Conservation (phyloP, 805 yeast species). For the Nakazawaea siamensis region DNA sequence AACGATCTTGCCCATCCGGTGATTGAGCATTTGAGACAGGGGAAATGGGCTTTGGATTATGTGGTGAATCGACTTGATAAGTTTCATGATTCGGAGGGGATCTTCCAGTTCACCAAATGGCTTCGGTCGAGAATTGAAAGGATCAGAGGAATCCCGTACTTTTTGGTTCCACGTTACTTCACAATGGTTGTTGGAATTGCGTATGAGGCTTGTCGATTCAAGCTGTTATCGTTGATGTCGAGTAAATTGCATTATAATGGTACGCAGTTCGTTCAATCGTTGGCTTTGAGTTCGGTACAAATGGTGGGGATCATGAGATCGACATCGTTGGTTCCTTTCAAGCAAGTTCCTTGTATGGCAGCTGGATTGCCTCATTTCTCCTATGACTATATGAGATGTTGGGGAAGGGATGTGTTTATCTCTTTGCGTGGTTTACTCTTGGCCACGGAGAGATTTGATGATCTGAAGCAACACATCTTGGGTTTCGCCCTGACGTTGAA, state of each 20-base stretch:
- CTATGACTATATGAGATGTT: conserved; percentile 86
- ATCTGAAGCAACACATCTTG: conserved; percentile 73
- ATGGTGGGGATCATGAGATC: conserved; percentile 70
- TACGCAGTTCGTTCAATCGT: conserved; percentile 68
- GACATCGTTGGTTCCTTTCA: conserved; percentile 66
- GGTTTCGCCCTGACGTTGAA: conserved; percentile 87
- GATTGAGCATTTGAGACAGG: conserved; percentile 71
- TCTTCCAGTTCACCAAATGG: conserved; percentile 62
- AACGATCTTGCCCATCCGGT: conserved; percentile 83
- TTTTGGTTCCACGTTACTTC: conserved; percentile 80
- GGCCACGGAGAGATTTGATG: conserved; percentile 69
- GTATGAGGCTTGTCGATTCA: conserved; percentile 70
- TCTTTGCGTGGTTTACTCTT: conserved; percentile 76
- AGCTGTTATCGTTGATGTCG: conserved; percentile 53
- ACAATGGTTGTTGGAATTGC: conserved; percentile 75
- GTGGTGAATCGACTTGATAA: conserved; percentile 52
- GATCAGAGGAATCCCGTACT: conserved; percentile 63
- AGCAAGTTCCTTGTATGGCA: conserved; percentile 68
- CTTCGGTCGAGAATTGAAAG: conserved; percentile 53
- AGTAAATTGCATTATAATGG: conserved; percentile 42
- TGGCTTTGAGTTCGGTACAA: conserved; percentile 78
- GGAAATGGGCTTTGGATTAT: conserved; percentile 86
- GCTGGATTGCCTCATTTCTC: conserved; percentile 97
- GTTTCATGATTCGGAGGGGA: conserved; percentile 38
- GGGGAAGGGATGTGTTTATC: conserved; percentile 97